Percentiles rank a stretch among this genome's conserved stretches.
Conservation (phyloP, 2,329 filamentous ascomycete species). For the Ceratocystis diversiconidia region DNA sequence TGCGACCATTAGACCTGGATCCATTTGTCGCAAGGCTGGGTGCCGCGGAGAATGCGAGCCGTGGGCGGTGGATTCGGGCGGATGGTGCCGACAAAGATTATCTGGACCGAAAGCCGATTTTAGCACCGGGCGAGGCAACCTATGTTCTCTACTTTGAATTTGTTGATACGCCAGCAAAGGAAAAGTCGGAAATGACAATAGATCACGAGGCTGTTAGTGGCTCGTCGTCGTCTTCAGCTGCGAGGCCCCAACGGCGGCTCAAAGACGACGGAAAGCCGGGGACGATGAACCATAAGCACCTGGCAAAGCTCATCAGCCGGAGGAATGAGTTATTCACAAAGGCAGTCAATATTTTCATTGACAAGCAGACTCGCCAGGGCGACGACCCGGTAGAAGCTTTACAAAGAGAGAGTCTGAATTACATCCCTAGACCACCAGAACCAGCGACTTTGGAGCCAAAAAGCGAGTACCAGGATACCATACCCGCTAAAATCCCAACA, state of each 20-base stretch:
- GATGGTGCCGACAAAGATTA: conserved; percentile 3
- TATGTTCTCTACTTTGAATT: conserved; percentile 87
- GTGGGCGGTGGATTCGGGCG: conserved; percentile 6
- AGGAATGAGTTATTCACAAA: conserved; percentile 70
- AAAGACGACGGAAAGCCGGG: conserved; percentile 45
- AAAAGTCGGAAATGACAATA: background rate
- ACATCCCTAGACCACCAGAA: conserved; percentile 25
- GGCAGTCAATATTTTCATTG: conserved; percentile 64
- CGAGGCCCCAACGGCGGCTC: conserved; percentile 87
- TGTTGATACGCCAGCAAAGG: conserved; percentile 46
- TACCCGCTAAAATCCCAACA: conserved; percentile 61
- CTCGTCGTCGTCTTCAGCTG: background rate
- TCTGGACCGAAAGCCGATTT: conserved; percentile 1
- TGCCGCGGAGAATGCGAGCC: background rate
- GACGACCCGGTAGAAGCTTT: conserved; percentile 56
- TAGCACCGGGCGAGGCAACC: background rate
- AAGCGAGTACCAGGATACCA: conserved; percentile 25
- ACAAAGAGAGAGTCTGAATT: conserved; percentile 47
- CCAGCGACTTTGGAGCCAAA: background rate
- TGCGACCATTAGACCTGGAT: conserved; percentile 55
- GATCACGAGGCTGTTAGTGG: background rate
- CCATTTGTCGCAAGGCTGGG: background rate
- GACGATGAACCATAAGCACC: conserved; percentile 11
- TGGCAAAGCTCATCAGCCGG: conserved; percentile 57
- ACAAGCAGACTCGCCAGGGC: conserved; percentile 49